Conservation (phyloP, 441 rosid species). For the Melastoma candidum region DNA sequence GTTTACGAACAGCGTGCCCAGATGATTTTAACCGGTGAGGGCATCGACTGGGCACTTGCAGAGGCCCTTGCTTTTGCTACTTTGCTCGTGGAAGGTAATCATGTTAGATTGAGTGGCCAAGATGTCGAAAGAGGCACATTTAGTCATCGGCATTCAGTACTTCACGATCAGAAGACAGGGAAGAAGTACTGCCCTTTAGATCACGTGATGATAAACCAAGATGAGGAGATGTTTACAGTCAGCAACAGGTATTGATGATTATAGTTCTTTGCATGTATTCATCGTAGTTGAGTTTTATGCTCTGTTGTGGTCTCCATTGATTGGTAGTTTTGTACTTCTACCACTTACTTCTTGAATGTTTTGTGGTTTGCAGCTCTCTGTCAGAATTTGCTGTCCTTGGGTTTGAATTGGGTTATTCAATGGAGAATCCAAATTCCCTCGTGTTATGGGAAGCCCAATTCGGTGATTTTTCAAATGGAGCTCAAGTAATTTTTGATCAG, state of each 20-base stretch:
- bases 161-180: constrained; percentile 96
- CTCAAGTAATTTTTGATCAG: constrained; percentile 95
- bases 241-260: constrained; percentile 64
- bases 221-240: constrained; percentile 92
- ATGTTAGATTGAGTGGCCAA: constrained; percentile 95
- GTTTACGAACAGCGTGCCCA: constrained; percentile 79
- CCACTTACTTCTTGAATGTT: too few species aligned
- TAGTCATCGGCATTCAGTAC: constrained; percentile 84
- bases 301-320: too few species aligned
- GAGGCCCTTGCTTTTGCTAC: constrained; percentile 97
- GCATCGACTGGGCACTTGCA: constrained; percentile 93
- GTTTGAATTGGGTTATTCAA: constrained; percentile 93
- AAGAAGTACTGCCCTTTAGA: constrained; percentile 86
- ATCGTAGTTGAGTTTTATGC: too few species aligned
- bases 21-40: constrained; percentile 90
- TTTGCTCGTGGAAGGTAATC: constrained; percentile 87
- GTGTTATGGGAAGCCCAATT: constrained; percentile 97
- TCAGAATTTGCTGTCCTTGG: constrained; percentile 98
- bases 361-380: constrained; percentile 54
- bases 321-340: too few species aligned
- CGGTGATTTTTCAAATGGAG: constrained; percentile 94
- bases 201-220: constrained; percentile 15
- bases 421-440: constrained; percentile 90
- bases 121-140: constrained; percentile 99
- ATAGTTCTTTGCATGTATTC: too few species aligned